phyloP scores from a whole-genome alignment of 345 rosid genomes.

The Turnera subulata region DNA sequence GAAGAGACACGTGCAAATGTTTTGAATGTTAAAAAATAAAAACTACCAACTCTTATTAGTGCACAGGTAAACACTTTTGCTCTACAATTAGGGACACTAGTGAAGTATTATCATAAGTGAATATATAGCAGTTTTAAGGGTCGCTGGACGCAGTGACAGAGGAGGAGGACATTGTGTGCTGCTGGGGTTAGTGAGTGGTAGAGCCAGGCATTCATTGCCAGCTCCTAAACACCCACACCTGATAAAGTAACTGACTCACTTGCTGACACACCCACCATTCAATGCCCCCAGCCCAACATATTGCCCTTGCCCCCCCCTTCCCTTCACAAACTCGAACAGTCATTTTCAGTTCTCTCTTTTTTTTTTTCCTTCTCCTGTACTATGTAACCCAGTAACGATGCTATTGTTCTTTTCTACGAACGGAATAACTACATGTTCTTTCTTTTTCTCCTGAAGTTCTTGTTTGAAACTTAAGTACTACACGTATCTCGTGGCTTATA shows the following conservation, averaged over 20 bases:
- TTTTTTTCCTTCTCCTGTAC: background rate
- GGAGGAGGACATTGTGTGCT: background rate
- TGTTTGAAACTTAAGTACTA: background rate
- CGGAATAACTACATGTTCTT: background rate
- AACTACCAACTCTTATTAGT: no score
- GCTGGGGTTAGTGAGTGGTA: background rate
- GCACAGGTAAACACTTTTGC: no score
- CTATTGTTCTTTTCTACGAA: background rate
- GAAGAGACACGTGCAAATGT: no score
- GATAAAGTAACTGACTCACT: no score
- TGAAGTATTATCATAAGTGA: background rate
- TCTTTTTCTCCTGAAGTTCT: background rate
- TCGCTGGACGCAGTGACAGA: background rate
- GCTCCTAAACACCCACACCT: background rate
- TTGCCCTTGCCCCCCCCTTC: background rate
- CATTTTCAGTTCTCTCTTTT: background rate
- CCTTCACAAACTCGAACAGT: background rate
- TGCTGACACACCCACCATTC: constrained; percentile 6
- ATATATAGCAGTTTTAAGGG: background rate
- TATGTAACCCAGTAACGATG: background rate
- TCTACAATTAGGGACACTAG: no score
- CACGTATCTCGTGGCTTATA: no score
- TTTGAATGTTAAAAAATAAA: no score
- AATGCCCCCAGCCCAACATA: background rate
- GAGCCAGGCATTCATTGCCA: background rate